Percentiles rank a stretch among this genome's conserved stretches.
Evolutionary conservation across 805 yeast genomes (phyloP).

Genomic region (Kluyveromyces aestuarii): DNA sequence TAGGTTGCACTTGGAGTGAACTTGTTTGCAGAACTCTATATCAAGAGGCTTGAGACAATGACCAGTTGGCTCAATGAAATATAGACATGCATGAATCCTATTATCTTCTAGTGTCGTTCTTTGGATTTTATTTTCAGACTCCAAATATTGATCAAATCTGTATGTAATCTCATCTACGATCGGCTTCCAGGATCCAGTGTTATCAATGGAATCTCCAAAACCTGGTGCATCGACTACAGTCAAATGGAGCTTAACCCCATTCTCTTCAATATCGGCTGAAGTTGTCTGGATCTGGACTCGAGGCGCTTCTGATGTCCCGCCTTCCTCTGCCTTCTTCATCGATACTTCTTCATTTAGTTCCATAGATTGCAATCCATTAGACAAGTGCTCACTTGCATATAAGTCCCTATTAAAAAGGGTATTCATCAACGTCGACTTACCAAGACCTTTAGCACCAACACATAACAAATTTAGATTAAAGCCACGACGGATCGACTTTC

Average conservation of each 20-base stretch:
- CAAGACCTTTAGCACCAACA: slow-evolving; percentile 87
- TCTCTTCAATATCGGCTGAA: slow-evolving; percentile 77
- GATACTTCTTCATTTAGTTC: slow-evolving; percentile 1
- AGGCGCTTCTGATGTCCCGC: slow-evolving; percentile 9
- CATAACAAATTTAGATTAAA: slow-evolving; percentile 82
- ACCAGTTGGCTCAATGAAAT: slow-evolving; percentile 95
- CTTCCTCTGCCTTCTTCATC: slow-evolving; percentile 4
- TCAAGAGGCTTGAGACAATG: slow-evolving; percentile 86
- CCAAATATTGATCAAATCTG: slow-evolving; percentile 83
- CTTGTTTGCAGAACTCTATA: slow-evolving; percentile 74
- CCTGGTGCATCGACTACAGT: slow-evolving; percentile 89
- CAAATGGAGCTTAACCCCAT: slow-evolving; percentile 79
- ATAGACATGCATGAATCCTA: slow-evolving; percentile 87
- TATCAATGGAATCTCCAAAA: slow-evolving; percentile 84
- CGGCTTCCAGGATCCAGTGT: slow-evolving; percentile 76
- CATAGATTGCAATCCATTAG: slow-evolving; percentile 3
- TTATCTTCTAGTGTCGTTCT: slow-evolving; percentile 66
- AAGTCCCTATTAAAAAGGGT: slow-evolving; percentile 72
- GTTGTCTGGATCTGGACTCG: slow-evolving; percentile 51
- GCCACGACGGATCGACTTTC: slow-evolving; percentile 84
- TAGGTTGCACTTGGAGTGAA: slow-evolving; percentile 85
- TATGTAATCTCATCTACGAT: slow-evolving; percentile 80
- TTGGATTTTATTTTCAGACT: slow-evolving; percentile 76
- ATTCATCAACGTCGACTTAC: slow-evolving; percentile 86
- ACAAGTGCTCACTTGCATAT: slow-evolving; percentile 25